phyloP scores from a whole-genome alignment of 345 rosid genomes.

The Cardamine resedifolia region DNA sequence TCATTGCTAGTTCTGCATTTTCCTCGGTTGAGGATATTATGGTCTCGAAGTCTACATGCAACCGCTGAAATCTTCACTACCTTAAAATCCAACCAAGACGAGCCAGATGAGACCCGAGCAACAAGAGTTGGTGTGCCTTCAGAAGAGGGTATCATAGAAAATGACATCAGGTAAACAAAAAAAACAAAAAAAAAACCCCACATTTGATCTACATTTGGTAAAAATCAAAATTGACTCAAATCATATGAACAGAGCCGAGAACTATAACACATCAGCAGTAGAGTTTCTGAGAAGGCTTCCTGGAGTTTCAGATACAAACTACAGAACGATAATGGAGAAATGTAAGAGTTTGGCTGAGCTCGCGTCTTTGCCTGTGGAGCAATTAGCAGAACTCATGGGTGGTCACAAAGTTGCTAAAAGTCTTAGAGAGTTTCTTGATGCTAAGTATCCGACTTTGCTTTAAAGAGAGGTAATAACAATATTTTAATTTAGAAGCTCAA shows the following conservation, averaged over 20 bases:
- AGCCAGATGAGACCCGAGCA: slow-evolving; percentile 83
- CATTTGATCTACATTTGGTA: background rate
- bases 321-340: slow-evolving; percentile 84
- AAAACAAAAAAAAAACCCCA: too few species aligned
- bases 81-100: slow-evolving; percentile 90
- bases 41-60: slow-evolving; percentile 97
- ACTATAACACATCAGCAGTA: slow-evolving; percentile 88
- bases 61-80: slow-evolving; percentile 89
- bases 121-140: slow-evolving; percentile 92
- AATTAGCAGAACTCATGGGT: slow-evolving; percentile 78
- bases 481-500: background rate
- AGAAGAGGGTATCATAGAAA: slow-evolving; percentile 84
- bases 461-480: slow-evolving; percentile 23
- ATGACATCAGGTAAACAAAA: slow-evolving; percentile 70
- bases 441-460: slow-evolving; percentile 87
- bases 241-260: slow-evolving; percentile 70
- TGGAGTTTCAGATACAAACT: slow-evolving; percentile 81
- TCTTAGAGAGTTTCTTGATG: slow-evolving; percentile 85
- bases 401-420: slow-evolving; percentile 81
- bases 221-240: background rate
- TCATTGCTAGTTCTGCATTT: slow-evolving; percentile 89
- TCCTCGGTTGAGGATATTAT: slow-evolving; percentile 82
- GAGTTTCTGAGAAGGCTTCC: slow-evolving; percentile 95
- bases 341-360: slow-evolving; percentile 88
- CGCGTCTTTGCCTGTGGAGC: slow-evolving; percentile 62